Percentiles rank a stretch among this genome's conserved stretches.
phyloP scores from a whole-genome alignment of 2,329 filamentous ascomycete genomes.

The Dendryphion nanum region DNA sequence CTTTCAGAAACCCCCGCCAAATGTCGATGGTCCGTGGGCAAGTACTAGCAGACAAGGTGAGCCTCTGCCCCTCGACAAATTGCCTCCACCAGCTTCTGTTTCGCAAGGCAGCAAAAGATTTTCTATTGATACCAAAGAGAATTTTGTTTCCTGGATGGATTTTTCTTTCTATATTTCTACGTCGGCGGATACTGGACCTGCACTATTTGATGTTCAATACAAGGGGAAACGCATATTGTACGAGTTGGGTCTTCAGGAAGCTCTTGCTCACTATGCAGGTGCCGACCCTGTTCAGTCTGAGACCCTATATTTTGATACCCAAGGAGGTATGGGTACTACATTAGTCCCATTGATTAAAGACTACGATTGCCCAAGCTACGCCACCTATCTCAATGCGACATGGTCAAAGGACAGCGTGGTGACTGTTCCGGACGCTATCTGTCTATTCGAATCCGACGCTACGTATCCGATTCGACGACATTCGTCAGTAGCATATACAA shows the following conservation, averaged over 20 bases:
- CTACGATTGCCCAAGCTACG: background rate
- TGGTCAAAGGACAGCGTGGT: slow-evolving; percentile 8
- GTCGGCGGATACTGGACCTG: slow-evolving; percentile 49
- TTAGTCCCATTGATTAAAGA: background rate
- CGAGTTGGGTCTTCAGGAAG: slow-evolving; percentile 56
- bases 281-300: slow-evolving; percentile 14
- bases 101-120: slow-evolving; percentile 32
- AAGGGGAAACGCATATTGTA: slow-evolving; percentile 57
- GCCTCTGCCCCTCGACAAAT: background rate
- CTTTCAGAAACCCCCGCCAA: slow-evolving; percentile 3
- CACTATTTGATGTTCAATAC: slow-evolving; percentile 53
- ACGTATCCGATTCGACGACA: slow-evolving; percentile 28
- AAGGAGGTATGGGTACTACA: background rate
- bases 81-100: background rate
- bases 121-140: slow-evolving; percentile 41
- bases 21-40: background rate
- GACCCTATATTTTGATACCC: background rate
- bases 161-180: slow-evolving; percentile 55
- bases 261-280: slow-evolving; percentile 53
- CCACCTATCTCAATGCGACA: background rate
- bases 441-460: slow-evolving; percentile 26
- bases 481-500: slow-evolving; percentile 15
- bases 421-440: slow-evolving; percentile 51
- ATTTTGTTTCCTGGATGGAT: slow-evolving; percentile 54
- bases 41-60: background rate